Base-by-base conservation (phyloP, 2,329 filamentous ascomycete species). In the Rasamsonia emersonii region DNA sequence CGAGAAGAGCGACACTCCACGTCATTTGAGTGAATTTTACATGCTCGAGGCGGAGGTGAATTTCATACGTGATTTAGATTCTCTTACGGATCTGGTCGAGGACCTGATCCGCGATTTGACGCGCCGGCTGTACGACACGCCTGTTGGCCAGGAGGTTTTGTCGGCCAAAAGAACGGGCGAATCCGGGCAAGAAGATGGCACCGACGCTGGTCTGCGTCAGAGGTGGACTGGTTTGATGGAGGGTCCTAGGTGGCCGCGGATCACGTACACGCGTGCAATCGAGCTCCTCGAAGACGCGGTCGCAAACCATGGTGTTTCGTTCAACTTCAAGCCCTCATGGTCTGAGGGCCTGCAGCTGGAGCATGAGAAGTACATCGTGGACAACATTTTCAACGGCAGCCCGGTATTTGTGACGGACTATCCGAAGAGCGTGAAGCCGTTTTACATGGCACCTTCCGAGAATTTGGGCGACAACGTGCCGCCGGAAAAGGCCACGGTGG, bases 21-120 rank as follows among this genome's bases (percentile, higher is more conserved):
- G 91, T 17, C 91, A 98, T 60, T 68, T 98, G 39, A 94, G 86
- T 64, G 91, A 98, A 53, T 96, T 98, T 51, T 96, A 96, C 62
- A 96, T 98, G 91, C 73, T 98, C 2, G 91, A 98, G 60, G 88
- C 80, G 10, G 91, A 98, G 58, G 67, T 88, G 54, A 80, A 77
- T 49, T 94, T 94, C 54, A 73, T 80, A 24, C 70, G 82, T 28
- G 65, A 77, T 41, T 67, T 94, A 43, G 64, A 71, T 18, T 65
- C 72, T 16, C 68, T 98, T 45, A 91, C 93, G 73, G 68, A 79
- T 35, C 58, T 89, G n/a, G 73, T 86, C 2, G 86, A 96, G 56
- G 68, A 78, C 33, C 77, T 94, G 71, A 66, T 95, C 30, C 74
- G 75, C 24, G 64, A 67, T 38, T 50, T 77, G 31, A 70, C 71